phyloP scores from a whole-genome alignment of 441 rosid genomes.

The Geranium incanum region DNA sequence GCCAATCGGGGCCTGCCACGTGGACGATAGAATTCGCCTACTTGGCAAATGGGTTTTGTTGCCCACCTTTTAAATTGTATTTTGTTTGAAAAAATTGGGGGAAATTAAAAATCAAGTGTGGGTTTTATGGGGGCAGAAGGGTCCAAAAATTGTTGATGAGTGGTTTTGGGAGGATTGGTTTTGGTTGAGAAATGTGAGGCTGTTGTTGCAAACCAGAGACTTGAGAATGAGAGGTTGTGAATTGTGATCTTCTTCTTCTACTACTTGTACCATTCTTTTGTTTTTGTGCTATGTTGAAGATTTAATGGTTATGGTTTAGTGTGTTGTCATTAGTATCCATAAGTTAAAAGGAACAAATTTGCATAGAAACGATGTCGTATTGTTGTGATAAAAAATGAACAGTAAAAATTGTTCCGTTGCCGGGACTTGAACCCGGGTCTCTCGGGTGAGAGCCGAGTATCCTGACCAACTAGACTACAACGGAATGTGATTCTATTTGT shows the following conservation, averaged over 20 bases:
- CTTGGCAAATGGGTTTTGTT: neutral
- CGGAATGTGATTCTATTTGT: slow-evolving; percentile 26
- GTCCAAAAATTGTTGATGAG: neutral
- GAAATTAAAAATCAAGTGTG: neutral
- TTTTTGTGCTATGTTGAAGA: neutral
- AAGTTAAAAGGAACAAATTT: neutral
- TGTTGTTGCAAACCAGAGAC: neutral
- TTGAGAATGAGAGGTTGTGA: neutral
- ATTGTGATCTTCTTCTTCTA: neutral
- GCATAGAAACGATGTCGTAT: neutral
- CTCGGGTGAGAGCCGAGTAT: slow-evolving; percentile 98
- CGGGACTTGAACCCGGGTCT: slow-evolving; percentile 90
- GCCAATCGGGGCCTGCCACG: neutral
- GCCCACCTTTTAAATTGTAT: too few species aligned
- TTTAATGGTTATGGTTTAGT: neutral
- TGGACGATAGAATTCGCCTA: neutral
- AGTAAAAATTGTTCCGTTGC: slow-evolving; percentile 42
- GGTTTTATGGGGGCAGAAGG: neutral
- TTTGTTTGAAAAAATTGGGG: neutral
- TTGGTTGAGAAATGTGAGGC: neutral
- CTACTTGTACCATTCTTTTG: neutral
- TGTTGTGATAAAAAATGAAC: too few species aligned
- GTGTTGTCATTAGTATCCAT: too few species aligned
- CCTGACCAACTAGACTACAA: slow-evolving; percentile 98
- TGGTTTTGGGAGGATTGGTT: neutral